phyloP scores from a whole-genome alignment of 371 early-diverging fungal genomes.

The Nematocida homosporus region DNA sequence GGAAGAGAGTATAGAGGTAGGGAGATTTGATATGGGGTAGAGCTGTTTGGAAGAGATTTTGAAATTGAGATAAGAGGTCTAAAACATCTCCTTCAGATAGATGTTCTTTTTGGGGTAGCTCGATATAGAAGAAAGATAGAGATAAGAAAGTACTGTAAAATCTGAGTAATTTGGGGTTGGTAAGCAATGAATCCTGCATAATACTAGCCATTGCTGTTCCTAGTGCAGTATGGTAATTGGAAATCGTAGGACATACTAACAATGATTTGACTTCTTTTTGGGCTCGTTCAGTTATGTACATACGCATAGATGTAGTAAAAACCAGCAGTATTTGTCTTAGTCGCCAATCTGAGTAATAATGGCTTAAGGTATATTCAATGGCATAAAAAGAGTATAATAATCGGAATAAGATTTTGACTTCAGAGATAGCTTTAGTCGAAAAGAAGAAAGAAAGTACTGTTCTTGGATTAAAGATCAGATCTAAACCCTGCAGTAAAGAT shows the following conservation, averaged over 20 bases:
- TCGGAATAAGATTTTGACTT: conserved; percentile 38
- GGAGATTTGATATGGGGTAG: conserved; percentile 43
- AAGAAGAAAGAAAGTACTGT: conserved; percentile 44
- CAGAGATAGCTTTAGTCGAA: conserved; percentile 28
- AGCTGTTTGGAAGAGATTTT: conserved; percentile 6
- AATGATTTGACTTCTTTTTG: neutral
- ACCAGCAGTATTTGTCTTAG: conserved; percentile 25
- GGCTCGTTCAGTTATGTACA: conserved; percentile 38
- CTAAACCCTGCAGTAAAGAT: conserved; percentile 43
- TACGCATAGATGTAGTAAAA: conserved; percentile 41
- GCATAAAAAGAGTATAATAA: conserved; percentile 48
- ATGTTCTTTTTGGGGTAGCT: conserved; percentile 17
- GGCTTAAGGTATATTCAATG: conserved; percentile 25
- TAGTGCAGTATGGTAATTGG: neutral
- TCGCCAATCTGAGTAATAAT: conserved; percentile 9
- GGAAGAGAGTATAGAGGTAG: conserved; percentile 6
- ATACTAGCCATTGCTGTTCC: conserved; percentile 29
- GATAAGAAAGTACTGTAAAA: conserved; percentile 49
- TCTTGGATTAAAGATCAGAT: conserved; percentile 14
- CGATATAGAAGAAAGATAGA: conserved; percentile 35
- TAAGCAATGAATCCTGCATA: conserved; percentile 38
- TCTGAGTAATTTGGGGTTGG: conserved; percentile 31
- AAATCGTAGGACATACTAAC: neutral
- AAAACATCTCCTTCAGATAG: conserved; percentile 25
- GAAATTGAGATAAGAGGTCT: conserved; percentile 7